phyloP scores from a whole-genome alignment of 176 grass and related monocot species.

The Musa troglodytarum region DNA sequence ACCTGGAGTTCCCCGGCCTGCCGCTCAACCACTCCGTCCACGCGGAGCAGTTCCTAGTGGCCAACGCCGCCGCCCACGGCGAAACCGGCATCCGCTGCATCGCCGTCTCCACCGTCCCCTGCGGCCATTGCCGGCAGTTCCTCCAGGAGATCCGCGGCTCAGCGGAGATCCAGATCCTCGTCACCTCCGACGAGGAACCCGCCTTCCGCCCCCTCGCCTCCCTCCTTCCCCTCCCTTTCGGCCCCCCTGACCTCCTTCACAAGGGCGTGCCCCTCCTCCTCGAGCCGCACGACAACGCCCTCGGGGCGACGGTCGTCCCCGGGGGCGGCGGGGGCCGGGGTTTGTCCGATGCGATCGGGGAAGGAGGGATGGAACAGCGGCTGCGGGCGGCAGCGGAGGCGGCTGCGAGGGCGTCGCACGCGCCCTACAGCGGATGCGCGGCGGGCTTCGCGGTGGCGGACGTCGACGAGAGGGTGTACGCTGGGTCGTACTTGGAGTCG shows the following conservation, averaged over 20 bases:
- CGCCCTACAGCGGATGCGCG: slow-evolving; percentile 71
- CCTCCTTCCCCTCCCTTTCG: slow-evolving; percentile 32
- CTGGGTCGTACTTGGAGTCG: slow-evolving; percentile 54
- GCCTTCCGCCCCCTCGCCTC: slow-evolving; percentile 7
- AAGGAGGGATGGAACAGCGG: too few relatives aligned
- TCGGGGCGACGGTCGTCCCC: too few relatives aligned
- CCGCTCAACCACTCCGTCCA: slow-evolving; percentile 66
- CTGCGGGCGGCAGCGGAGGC: slow-evolving; percentile 42
- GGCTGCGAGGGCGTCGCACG: slow-evolving; percentile 55
- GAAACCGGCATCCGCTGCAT: slow-evolving; percentile 56
- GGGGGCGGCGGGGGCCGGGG: too few relatives aligned
- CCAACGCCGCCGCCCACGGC: slow-evolving; percentile 65
- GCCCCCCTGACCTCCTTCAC: slow-evolving; percentile 61
- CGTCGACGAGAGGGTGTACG: slow-evolving; percentile 48
- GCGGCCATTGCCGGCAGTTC: slow-evolving; percentile 95
- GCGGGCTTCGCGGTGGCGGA: slow-evolving; percentile 76
- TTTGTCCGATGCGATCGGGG: slow-evolving; percentile 6
- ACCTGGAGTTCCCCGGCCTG: slow-evolving; percentile 62
- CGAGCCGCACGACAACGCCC: slow-evolving; percentile 54
- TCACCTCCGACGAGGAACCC: slow-evolving; percentile 52
- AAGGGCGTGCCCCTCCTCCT: slow-evolving; percentile 55
- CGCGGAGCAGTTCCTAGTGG: slow-evolving; percentile 82
- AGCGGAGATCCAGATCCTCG: slow-evolving; percentile 49
- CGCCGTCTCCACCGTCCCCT: slow-evolving; percentile 87
- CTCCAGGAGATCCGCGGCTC: slow-evolving; percentile 83